Evolutionary conservation across 1,139 yeast species (phyloP), one percentile per base, ranked within the genome.

Genomic region (Debaryomyces sp.): DNA sequence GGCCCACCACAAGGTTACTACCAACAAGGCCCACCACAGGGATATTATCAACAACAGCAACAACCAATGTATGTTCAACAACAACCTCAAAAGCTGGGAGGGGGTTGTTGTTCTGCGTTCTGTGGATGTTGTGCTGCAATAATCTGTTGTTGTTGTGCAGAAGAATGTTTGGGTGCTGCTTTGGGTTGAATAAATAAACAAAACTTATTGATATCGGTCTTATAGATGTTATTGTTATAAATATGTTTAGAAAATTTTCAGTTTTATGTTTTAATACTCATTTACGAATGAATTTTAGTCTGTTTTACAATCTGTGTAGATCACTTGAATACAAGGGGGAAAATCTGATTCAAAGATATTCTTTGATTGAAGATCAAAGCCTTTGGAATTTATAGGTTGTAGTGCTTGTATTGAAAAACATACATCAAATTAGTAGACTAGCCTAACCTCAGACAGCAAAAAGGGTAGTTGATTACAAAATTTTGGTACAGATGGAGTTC

Each of bases 111-210:
- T 51, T 55, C 63, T 5, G 58, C 74, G 12, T 71, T 66, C 61
- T 74, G 79, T 52, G 79, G 78, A 44, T 70, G 76, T 49, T 70
- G 76, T 57, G 68, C 75, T 29, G 79, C 77, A 47, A 55, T 73
- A 41, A 56, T 74, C 59, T 75, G 79, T 58, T 74, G 79, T 62
- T 73, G 78, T 59, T 73, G 78, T 56, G 76, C 77, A 33, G 77
- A 72, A 54, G 73, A 64, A 40, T 63, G 69, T 53, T 60, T 66
- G 49, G 66, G 51, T 15, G 56, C 43, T n/a, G 21, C 21, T 10
- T 37, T 37, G 8, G 22, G 30, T 7, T 12, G 10, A 22, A 7
- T 4, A 9, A 23, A 4, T 10, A 12, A 13, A 22, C 15, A 22
- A 2, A 22, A 36, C 6, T n/a, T n/a, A 36, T n/a, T n/a, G 9